Evolutionary conservation across 176 grass and related monocot genomes (phyloP).

Genomic region (Elaeis guineensis): DNA sequence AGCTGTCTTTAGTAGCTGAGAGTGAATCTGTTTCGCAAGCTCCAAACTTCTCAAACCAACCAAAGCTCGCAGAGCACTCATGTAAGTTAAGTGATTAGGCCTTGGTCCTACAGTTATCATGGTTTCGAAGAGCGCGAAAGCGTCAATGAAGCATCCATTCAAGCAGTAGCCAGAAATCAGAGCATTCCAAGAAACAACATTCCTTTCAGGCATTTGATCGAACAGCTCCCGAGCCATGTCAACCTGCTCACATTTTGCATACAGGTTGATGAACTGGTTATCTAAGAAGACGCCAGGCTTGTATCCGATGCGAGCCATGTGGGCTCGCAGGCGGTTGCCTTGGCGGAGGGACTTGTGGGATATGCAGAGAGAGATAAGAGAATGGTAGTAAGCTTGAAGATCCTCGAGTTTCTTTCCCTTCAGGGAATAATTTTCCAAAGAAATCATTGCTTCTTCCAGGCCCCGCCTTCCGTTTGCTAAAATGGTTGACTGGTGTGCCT

Average conservation of each 20-base stretch:
- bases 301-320: background rate
- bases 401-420: background rate
- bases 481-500: background rate
- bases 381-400: conserved; percentile 4
- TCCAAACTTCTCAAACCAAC: background rate
- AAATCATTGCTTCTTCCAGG: conserved; percentile 1
- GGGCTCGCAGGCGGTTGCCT: conserved; percentile 2
- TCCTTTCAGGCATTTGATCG: conserved; percentile 16
- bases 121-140: conserved; percentile 2
- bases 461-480: background rate
- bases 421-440: conserved; percentile 3
- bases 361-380: conserved; percentile 23
- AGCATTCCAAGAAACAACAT: conserved; percentile 30
- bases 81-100: conserved; percentile 20
- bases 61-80: conserved; percentile 18
- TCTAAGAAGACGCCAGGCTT: conserved; percentile 14
- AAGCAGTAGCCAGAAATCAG: conserved; percentile 20
- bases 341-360: conserved; percentile 12
- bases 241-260: conserved; percentile 7
- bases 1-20: conserved; percentile 6
- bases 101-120: conserved; percentile 3
- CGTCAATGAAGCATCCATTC: conserved; percentile 8
- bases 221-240: conserved; percentile 17
- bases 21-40: conserved; percentile 18
- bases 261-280: conserved; percentile 30